Evolutionary conservation across 371 early-diverging fungal genomes (phyloP).

Genomic region (Mucor irregularis): DNA sequence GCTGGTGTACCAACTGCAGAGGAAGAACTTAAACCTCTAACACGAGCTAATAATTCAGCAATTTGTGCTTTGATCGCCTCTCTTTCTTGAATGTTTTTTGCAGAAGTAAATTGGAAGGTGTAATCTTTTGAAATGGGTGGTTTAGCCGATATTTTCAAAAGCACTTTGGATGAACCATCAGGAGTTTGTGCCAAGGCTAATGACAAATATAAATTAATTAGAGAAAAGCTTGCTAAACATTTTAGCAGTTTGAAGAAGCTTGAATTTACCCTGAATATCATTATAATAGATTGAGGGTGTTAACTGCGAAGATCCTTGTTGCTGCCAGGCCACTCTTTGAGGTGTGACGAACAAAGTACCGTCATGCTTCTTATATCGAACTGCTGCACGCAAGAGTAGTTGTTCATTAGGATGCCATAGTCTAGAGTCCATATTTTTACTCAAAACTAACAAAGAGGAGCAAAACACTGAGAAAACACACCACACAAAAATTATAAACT

Average conservation of each 20-base stretch:
- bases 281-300: constrained; percentile 46
- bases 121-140: constrained; percentile 39
- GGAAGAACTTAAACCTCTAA: constrained; percentile 22
- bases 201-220: too few relatives aligned
- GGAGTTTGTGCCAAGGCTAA: constrained; percentile 47
- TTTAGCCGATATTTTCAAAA: constrained; percentile 40
- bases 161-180: constrained; percentile 37
- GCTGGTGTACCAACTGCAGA: constrained; percentile 12
- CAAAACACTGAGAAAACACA: too few relatives aligned
- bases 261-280: constrained; percentile 39
- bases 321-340: constrained; percentile 58
- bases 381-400: constrained; percentile 46
- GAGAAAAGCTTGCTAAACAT: background rate
- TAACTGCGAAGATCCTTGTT: constrained; percentile 47
- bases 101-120: constrained; percentile 56
- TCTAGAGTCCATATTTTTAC: too few relatives aligned
- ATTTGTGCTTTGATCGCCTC: constrained; percentile 59
- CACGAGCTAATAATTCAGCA: constrained; percentile 47
- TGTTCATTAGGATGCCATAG: constrained; percentile 68
- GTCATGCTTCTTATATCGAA: constrained; percentile 52
- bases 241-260: background rate
- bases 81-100: constrained; percentile 53
- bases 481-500: too few relatives aligned
- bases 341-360: constrained; percentile 60
- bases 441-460: too few relatives aligned